Evolutionary conservation across 495 filamentous ascomycete genomes (phyloP).

Genomic region (Friedmanniomyces endolithicus): DNA sequence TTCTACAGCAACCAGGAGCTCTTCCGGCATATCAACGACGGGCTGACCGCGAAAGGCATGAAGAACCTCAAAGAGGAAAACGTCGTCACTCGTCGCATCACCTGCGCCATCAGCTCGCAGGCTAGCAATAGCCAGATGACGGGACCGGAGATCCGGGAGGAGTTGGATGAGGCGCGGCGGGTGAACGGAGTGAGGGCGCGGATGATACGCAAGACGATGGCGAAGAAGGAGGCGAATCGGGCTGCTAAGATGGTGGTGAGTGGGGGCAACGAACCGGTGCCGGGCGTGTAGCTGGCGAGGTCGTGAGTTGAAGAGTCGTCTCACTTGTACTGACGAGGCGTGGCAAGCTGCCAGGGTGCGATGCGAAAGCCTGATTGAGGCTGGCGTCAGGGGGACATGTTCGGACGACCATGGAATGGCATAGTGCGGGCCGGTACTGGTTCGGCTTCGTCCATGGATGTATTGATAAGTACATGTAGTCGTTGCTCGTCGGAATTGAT

Average conservation of each 20-base stretch:
- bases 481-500: too few relatives aligned
- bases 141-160: not conserved
- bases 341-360: too few relatives aligned
- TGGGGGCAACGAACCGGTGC: too few relatives aligned
- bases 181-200: not conserved
- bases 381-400: too few relatives aligned
- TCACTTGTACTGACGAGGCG: too few relatives aligned
- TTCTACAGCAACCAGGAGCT: constrained; percentile 3
- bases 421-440: too few relatives aligned
- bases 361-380: too few relatives aligned
- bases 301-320: too few relatives aligned
- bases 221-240: not conserved
- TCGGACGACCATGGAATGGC: too few relatives aligned
- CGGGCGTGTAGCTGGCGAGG: too few relatives aligned
- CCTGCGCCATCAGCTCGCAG: not conserved
- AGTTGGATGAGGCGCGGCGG: not conserved
- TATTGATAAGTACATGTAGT: too few relatives aligned
- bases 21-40: not conserved
- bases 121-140: not conserved
- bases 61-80: not conserved
- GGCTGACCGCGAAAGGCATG: not conserved
- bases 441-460: too few relatives aligned
- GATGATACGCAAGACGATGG: not conserved
- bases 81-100: not conserved
- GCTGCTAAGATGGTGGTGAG: not conserved